A percentile compares a stretch with the other conserved stretches of the same genome.
These are phyloP conservation scores for Juglanconis sp. DNA, from an alignment of 2,329 filamentous ascomycete species.

Conservation along the genomic window DNA sequence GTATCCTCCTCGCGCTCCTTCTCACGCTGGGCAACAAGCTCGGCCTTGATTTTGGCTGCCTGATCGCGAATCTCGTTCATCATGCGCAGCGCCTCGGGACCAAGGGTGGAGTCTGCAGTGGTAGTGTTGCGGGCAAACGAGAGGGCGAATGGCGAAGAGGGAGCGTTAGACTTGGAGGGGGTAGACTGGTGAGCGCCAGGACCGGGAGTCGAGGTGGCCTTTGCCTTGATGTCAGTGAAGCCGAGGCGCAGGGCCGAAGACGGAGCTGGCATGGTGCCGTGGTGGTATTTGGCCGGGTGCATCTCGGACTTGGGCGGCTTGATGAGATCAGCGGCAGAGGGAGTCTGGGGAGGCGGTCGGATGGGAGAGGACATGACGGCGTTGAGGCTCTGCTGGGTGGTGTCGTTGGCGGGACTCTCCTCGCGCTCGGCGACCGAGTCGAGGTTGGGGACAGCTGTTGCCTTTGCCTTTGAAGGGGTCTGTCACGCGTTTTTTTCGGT, in stretches of 20 bases:
- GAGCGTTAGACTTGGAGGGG: conserved; percentile 56
- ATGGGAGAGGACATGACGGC: conserved; percentile 33
- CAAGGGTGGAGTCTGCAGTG: conserved; percentile 47
- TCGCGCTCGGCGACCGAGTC: conserved; percentile 43
- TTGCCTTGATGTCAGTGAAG: conserved; percentile 71
- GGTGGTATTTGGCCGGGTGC: conserved; percentile 81
- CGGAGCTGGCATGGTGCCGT: conserved; percentile 66
- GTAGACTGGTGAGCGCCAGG: conserved; percentile 49
- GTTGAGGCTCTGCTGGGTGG: conserved; percentile 28
- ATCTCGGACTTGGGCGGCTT: conserved; percentile 78
- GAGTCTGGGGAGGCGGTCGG: conserved; percentile 47
- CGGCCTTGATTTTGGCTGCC: conserved; percentile 66
- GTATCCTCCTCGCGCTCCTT: conserved; percentile 44
- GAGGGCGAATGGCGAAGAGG: conserved; percentile 64
- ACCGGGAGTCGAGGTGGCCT: conserved; percentile 38
- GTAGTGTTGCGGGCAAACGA: conserved; percentile 49
- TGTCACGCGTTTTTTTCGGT: conserved; percentile 10
- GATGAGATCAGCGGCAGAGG: conserved; percentile 60
- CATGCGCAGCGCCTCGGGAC: conserved; percentile 57
- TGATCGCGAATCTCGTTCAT: conserved; percentile 70
- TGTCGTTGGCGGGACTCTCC: conserved; percentile 32
- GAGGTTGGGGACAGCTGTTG: conserved; percentile 28
- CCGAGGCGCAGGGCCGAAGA: conserved; percentile 80
- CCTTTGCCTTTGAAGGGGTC: conserved; percentile 20
- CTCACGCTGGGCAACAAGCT: conserved; percentile 61